Evolutionary conservation across 495 filamentous ascomycete genomes (phyloP).

Genomic region (Terfezia boudieri): DNA sequence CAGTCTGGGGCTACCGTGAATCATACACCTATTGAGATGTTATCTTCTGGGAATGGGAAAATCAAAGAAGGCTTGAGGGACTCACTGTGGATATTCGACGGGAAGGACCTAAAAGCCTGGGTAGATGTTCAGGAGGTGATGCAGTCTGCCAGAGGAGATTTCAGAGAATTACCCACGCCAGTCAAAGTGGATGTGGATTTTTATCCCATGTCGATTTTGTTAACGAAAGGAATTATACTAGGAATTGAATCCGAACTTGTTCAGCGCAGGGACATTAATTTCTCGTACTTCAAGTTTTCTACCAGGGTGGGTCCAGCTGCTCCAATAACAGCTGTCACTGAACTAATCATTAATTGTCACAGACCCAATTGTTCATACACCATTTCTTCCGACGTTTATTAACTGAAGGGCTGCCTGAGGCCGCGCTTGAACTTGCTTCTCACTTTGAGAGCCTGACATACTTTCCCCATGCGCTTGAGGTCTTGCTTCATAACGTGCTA

Average conservation of each 20-base stretch:
- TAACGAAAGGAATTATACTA: slow-evolving; percentile 67
- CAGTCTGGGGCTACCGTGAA: not conserved
- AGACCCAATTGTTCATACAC: slow-evolving; percentile 81
- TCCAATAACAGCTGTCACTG: not conserved
- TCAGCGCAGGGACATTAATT: slow-evolving; percentile 71
- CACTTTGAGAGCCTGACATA: slow-evolving; percentile 24
- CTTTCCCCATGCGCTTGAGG: slow-evolving; percentile 77
- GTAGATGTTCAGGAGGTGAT: slow-evolving; percentile 71
- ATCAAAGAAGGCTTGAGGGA: slow-evolving; percentile 38
- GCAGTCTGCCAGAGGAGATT: slow-evolving; percentile 36
- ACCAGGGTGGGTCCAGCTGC: slow-evolving; percentile 33
- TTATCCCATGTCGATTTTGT: slow-evolving; percentile 71
- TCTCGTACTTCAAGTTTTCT: slow-evolving; percentile 27
- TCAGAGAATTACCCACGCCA: slow-evolving; percentile 36
- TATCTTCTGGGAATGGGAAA: slow-evolving; percentile 19
- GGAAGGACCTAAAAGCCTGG: slow-evolving; percentile 40
- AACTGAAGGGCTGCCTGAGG: slow-evolving; percentile 40
- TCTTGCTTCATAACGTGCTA: slow-evolving; percentile 56
- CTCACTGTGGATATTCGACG: slow-evolving; percentile 89
- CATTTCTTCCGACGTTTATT: slow-evolving; percentile 62
- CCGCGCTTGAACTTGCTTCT: slow-evolving; percentile 40
- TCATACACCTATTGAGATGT: slow-evolving; percentile 8
- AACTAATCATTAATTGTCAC: slow-evolving; percentile 10
- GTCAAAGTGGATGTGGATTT: slow-evolving; percentile 60
- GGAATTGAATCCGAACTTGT: slow-evolving; percentile 82